These are phyloP conservation scores for Crithidia thermophila DNA, from an alignment of 208 protist genomes.

Conservation along the genomic window DNA sequence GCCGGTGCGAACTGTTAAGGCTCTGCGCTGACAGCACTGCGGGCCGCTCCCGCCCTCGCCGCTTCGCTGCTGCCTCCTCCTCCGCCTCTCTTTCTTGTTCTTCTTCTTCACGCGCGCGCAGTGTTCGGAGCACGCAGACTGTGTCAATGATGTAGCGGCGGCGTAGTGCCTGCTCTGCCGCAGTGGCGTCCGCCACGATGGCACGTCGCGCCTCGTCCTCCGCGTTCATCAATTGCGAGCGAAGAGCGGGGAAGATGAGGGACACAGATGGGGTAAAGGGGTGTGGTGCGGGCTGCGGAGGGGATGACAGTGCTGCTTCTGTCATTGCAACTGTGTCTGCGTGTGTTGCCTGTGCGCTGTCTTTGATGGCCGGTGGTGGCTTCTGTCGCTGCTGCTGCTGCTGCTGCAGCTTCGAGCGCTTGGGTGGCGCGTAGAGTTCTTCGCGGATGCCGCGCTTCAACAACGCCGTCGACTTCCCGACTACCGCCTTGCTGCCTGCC, in stretches of 20 bases:
- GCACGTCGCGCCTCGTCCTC: conserved; percentile 9
- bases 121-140: conserved; percentile 9
- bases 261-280: conserved; percentile 29
- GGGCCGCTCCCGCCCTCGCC: neutral
- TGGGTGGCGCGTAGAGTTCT: conserved; percentile 36
- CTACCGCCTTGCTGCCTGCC: no score
- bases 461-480: neutral
- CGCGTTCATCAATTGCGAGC: neutral
- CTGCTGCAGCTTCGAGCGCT: neutral
- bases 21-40: neutral
- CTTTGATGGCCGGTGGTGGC: neutral
- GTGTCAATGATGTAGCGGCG: conserved; percentile 26
- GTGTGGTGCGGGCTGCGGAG: neutral
- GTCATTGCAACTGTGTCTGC: no score
- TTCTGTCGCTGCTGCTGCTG: neutral
- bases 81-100: no score
- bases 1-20: neutral
- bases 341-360: no score
- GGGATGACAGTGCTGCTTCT: neutral
- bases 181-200: neutral
- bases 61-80: neutral
- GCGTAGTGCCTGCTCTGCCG: conserved; percentile 6
- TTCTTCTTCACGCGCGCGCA: no score
- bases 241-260: conserved; percentile 9
- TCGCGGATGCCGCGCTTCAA: conserved; percentile 29